Conservation (phyloP, 2,329 filamentous ascomycete genomes). For the Ascochyta fabae region DNA sequence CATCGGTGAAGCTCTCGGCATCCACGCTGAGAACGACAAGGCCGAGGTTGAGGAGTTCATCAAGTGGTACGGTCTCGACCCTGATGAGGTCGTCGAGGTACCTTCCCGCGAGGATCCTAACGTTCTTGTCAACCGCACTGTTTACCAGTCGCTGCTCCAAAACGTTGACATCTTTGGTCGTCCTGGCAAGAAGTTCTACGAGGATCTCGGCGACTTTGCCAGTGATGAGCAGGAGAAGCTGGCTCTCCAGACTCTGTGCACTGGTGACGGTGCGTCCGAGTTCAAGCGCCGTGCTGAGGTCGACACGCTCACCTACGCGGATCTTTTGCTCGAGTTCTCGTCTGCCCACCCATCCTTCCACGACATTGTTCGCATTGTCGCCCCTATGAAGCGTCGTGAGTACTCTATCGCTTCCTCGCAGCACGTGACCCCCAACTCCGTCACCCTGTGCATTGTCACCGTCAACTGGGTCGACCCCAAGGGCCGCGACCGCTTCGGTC, state of each 20-base stretch:
- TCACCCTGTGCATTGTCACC: conserved; percentile 95
- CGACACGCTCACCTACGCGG: conserved; percentile 89
- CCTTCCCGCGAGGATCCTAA: conserved; percentile 79
- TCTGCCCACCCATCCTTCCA: conserved; percentile 89
- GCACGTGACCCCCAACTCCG: conserved; percentile 87
- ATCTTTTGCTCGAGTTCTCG: conserved; percentile 85
- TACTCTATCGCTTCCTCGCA: conserved; percentile 99
- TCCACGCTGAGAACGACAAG: conserved; percentile 92
- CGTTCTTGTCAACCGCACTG: conserved; percentile 83
- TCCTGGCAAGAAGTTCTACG: conserved; percentile 97
- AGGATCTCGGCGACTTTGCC: conserved; percentile 85
- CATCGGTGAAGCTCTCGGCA: conserved; percentile 95
- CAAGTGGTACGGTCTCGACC: conserved; percentile 82
- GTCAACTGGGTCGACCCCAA: conserved; percentile 92
- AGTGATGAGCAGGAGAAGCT: conserved; percentile 82
- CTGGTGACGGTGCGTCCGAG: conserved; percentile 78
- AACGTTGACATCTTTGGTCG: conserved; percentile 97
- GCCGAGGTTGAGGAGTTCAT: conserved; percentile 84
- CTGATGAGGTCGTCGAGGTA: conserved; percentile 87
- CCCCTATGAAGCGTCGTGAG: conserved; percentile 92
- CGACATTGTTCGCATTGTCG: conserved; percentile 85
- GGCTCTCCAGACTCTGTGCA: conserved; percentile 75
- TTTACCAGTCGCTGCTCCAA: conserved; percentile 89
- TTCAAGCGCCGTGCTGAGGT: conserved; percentile 93
- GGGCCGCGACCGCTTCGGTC: conserved; percentile 88